Conservation (phyloP, 805 yeast genomes). For the Torulaspora maleeae region DNA sequence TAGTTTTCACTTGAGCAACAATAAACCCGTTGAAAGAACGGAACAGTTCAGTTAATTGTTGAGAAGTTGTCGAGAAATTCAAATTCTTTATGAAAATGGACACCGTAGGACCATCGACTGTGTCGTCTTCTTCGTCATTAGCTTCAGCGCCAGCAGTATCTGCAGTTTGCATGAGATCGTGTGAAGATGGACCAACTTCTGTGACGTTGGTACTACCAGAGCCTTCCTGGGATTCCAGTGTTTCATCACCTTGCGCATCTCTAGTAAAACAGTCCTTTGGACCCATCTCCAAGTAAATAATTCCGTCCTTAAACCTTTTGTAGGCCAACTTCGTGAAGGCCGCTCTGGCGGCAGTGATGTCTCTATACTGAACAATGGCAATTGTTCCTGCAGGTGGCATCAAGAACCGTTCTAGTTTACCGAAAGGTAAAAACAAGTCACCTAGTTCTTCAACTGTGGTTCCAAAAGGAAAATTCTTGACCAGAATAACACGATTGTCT, state of each 20-base stretch:
- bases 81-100: conserved; percentile 90
- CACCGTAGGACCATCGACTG: conserved; percentile 65
- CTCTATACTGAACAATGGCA: conserved; percentile 86
- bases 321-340: conserved; percentile 87
- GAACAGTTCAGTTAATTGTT: conserved; percentile 56
- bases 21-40: conserved; percentile 72
- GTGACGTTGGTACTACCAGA: conserved; percentile 32
- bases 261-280: conserved; percentile 74
- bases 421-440: conserved; percentile 74
- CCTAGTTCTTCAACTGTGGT: conserved; percentile 76
- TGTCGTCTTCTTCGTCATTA: conserved; percentile 40
- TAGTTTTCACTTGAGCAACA: conserved; percentile 75
- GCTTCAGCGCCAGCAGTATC: conserved; percentile 33
- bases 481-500: conserved; percentile 75
- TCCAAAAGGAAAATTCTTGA: conserved; percentile 88
- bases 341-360: conserved; percentile 74
- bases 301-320: conserved; percentile 80
- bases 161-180: conserved; percentile 39
- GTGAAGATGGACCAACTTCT: conserved; percentile 31
- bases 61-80: conserved; percentile 71
- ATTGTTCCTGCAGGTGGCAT: conserved; percentile 98
- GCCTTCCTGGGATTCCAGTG: conserved; percentile 24
- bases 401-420: conserved; percentile 70
- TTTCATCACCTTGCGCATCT: conserved; percentile 44
- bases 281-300: conserved; percentile 89